These are phyloP conservation scores for Friedmanniomyces endolithicus DNA, from an alignment of 495 filamentous ascomycete genomes.

Conservation along the genomic window DNA sequence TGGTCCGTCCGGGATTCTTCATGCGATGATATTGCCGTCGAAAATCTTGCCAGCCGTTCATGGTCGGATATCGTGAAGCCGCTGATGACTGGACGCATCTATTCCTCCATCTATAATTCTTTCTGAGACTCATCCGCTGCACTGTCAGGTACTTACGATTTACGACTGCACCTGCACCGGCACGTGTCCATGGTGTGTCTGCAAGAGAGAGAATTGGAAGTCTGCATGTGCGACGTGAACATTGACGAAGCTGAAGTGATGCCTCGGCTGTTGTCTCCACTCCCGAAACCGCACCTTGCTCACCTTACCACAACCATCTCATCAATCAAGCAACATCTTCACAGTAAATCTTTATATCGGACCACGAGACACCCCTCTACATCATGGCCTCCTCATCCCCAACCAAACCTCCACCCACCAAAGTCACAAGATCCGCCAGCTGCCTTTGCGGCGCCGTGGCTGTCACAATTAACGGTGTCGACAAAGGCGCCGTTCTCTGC, in stretches of 20 bases:
- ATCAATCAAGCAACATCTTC: background rate
- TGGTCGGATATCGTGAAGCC: too few species aligned
- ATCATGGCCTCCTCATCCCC: background rate
- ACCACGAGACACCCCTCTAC: background rate
- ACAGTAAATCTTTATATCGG: background rate
- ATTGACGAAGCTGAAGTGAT: background rate
- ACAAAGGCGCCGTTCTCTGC: constrained; percentile 14
- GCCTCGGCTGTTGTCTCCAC: background rate
- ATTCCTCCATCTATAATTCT: too few species aligned
- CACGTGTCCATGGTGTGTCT: too few species aligned
- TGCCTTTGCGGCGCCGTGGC: constrained; percentile 13
- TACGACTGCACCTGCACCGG: too few species aligned
- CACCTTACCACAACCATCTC: background rate
- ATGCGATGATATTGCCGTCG: too few species aligned
- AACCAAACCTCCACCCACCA: background rate
- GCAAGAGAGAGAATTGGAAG: too few species aligned
- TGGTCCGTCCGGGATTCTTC: too few species aligned
- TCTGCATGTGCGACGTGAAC: too few species aligned
- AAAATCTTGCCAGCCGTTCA: too few species aligned
- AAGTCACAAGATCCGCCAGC: background rate
- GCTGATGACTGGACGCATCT: too few species aligned
- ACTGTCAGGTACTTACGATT: too few species aligned
- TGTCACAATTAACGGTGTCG: constrained; percentile 7
- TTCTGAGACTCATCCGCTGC: too few species aligned
- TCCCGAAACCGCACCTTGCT: background rate